Conservation (phyloP, 495 filamentous ascomycete species). For the Penicillium cataractarum region DNA sequence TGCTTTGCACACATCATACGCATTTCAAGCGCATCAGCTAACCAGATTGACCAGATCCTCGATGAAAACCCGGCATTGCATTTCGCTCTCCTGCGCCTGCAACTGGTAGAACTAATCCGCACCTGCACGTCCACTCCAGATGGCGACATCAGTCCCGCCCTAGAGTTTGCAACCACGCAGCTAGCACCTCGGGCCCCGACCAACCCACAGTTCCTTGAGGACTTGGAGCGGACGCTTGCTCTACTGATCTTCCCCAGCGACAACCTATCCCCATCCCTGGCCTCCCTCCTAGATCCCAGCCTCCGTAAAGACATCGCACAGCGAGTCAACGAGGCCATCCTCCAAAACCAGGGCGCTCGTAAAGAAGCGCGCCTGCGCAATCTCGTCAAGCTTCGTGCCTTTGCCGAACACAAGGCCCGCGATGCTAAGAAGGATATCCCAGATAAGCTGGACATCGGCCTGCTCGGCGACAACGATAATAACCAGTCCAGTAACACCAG, state of each 20-base stretch:
- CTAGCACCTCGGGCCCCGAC: slow-evolving; percentile 85
- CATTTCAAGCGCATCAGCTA: slow-evolving; percentile 24
- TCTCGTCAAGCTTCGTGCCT: slow-evolving; percentile 79
- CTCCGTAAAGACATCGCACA: slow-evolving; percentile 82
- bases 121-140: slow-evolving; percentile 63
- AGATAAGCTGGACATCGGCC: slow-evolving; percentile 68
- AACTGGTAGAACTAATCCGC: slow-evolving; percentile 92
- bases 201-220: slow-evolving; percentile 78
- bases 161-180: slow-evolving; percentile 85
- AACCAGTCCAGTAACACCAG: slow-evolving; percentile 31
- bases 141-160: slow-evolving; percentile 76
- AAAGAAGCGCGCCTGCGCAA: slow-evolving; percentile 79
- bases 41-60: slow-evolving; percentile 68
- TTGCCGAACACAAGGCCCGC: slow-evolving; percentile 79
- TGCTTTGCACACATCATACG: slow-evolving; percentile 14
- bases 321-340: slow-evolving; percentile 84
- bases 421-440: slow-evolving; percentile 77
- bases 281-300: slow-evolving; percentile 73
- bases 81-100: slow-evolving; percentile 86
- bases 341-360: slow-evolving; percentile 68
- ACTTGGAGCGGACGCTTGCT: slow-evolving; percentile 91
- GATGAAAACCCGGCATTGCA: slow-evolving; percentile 83
- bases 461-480: slow-evolving; percentile 51
- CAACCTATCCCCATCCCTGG: slow-evolving; percentile 73
- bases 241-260: slow-evolving; percentile 84